Evolutionary conservation across 83 land plant species (phyloP).

Genomic region (Picea abies): DNA sequence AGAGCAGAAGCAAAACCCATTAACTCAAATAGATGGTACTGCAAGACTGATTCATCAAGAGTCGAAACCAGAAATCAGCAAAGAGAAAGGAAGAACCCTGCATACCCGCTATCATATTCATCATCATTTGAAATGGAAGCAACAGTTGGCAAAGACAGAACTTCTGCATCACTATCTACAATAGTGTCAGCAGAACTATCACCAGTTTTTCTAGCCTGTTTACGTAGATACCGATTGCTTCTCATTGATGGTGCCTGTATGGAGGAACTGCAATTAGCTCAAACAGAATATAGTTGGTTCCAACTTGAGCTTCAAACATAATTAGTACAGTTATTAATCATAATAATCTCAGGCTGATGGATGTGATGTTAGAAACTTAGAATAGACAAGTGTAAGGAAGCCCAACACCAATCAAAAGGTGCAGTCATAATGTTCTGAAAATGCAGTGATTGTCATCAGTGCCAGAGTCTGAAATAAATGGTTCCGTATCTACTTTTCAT

Average conservation of each 20-base stretch:
- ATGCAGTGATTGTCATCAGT: too few relatives aligned
- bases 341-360: too few relatives aligned
- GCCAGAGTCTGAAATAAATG: too few relatives aligned
- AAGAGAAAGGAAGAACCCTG: constrained; percentile 1
- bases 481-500: background rate
- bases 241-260: constrained; percentile 29
- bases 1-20: constrained; percentile 1
- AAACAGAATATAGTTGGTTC: too few relatives aligned
- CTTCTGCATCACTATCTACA: constrained; percentile 23
- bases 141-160: constrained; percentile 24
- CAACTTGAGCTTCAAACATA: too few relatives aligned
- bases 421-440: too few relatives aligned
- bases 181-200: constrained; percentile 21
- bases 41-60: background rate
- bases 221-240: constrained; percentile 14
- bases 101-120: constrained; percentile 47
- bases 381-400: too few relatives aligned
- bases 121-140: constrained; percentile 35
- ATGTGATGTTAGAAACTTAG: too few relatives aligned
- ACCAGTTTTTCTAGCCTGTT: constrained; percentile 17
- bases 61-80: background rate
- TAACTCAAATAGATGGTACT: background rate
- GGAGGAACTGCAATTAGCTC: constrained; percentile 23
- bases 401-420: too few relatives aligned
- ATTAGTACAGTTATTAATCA: too few relatives aligned